Percentiles rank a stretch among this genome's conserved stretches.
Evolutionary conservation across 2,329 filamentous ascomycete species (phyloP).

Genomic region (Nannizzia gypsea): DNA sequence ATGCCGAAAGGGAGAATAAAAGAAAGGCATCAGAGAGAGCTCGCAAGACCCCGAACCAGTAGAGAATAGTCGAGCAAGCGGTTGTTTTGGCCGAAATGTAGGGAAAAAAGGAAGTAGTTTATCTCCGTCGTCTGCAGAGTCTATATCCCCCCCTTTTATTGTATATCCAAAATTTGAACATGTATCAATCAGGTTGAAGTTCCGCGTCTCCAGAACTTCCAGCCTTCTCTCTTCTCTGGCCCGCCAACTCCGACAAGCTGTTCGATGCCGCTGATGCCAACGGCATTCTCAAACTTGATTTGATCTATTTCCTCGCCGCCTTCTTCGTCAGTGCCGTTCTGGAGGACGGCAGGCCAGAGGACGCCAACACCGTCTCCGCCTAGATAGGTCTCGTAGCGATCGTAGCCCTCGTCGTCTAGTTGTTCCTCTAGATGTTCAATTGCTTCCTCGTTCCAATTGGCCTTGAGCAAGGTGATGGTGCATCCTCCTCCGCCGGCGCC

Average conservation of each 20-base stretch:
- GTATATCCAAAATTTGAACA: too few relatives aligned
- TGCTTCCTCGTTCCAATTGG: slow-evolving; percentile 46
- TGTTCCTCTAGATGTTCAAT: slow-evolving; percentile 53
- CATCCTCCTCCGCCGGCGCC: slow-evolving; percentile 93
- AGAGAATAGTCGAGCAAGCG: background rate
- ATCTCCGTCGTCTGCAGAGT: background rate
- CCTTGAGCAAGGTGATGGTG: slow-evolving; percentile 78
- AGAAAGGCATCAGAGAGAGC: background rate
- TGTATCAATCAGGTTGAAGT: background rate
- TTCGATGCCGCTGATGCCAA: slow-evolving; percentile 77
- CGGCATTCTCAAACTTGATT: slow-evolving; percentile 73
- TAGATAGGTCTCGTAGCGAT: slow-evolving; percentile 76
- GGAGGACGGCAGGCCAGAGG: slow-evolving; percentile 80
- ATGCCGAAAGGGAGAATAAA: background rate
- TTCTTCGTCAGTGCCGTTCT: slow-evolving; percentile 67
- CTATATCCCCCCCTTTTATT: too few relatives aligned
- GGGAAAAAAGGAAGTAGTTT: background rate
- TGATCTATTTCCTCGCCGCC: slow-evolving; percentile 88
- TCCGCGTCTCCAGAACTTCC: slow-evolving; percentile 66
- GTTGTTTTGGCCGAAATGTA: background rate
- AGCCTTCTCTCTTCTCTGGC: slow-evolving; percentile 59
- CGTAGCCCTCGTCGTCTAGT: slow-evolving; percentile 61
- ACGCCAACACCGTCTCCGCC: slow-evolving; percentile 91
- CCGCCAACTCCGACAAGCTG: slow-evolving; percentile 68
- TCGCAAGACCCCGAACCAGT: background rate